phyloP scores from a whole-genome alignment of 2,329 filamentous ascomycete species.

The Tolypocladium pustulatum region DNA sequence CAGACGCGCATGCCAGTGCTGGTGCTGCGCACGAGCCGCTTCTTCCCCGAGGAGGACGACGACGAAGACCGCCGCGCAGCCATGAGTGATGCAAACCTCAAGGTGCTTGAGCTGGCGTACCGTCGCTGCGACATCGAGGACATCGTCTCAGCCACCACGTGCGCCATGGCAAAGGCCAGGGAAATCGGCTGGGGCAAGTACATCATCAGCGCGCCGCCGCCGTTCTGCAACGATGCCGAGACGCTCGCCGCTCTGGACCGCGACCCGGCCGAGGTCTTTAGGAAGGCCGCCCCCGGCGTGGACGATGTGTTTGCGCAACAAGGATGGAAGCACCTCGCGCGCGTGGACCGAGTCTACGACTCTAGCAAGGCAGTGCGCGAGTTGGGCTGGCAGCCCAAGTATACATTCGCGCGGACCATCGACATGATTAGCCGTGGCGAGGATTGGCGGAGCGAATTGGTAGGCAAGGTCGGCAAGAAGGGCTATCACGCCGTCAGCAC shows the following conservation, averaged over 20 bases:
- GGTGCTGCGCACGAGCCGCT: constrained; percentile 34
- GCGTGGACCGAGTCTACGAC: constrained; percentile 35
- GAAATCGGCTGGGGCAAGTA: constrained; percentile 27
- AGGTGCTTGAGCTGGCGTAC: constrained; percentile 36
- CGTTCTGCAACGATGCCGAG: constrained; percentile 20
- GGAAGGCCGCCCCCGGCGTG: constrained; percentile 13
- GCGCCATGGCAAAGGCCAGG: constrained; percentile 23
- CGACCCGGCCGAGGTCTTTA: constrained; percentile 20
- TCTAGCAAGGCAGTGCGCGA: constrained; percentile 28
- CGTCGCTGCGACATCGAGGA: constrained; percentile 33
- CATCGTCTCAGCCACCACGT: constrained; percentile 28
- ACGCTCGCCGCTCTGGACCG: constrained; percentile 22
- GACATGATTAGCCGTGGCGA: constrained; percentile 21
- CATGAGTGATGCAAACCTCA: constrained; percentile 32
- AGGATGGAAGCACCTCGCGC: constrained; percentile 25
- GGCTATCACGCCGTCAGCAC: constrained; percentile 32
- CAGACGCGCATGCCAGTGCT: constrained; percentile 28
- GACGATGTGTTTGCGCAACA: constrained; percentile 17
- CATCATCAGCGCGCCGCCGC: constrained; percentile 32
- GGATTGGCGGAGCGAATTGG: constrained; percentile 28
- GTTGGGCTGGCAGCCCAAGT: constrained; percentile 30
- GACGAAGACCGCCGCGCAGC: constrained; percentile 26
- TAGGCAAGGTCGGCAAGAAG: constrained; percentile 26
- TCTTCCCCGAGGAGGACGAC: constrained; percentile 38
- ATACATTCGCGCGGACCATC: constrained; percentile 27